Base-by-base conservation (phyloP, 192 early-diverging fungal species). In the Chytriomyces sp. region DNA sequence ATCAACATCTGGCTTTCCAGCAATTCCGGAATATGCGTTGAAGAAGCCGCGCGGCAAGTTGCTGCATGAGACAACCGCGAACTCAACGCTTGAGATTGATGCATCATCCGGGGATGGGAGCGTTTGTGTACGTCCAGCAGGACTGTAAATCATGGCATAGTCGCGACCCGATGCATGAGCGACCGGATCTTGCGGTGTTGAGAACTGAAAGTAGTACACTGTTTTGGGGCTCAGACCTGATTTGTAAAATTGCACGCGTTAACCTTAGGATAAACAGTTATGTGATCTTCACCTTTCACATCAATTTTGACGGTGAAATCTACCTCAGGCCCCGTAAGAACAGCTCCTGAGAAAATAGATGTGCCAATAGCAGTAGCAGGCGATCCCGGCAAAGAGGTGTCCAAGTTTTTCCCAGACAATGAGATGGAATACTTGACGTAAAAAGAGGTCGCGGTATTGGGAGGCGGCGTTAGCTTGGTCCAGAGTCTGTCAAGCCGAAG, bases 271-370 rank as follows among this genome's bases (percentile, higher is more conserved):
- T 19, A 49, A 49, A 19, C 44, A 49, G 1, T 49, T 49, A 0
- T 12, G 0, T 2, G 2, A 44, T 1, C 44, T 49, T 49, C 22
- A 49, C 44, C 44, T 31, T 26, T 59, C 26, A 77, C 52, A 39
- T 79, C 78, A 30, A 82, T 59, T 63, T 82, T 82, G 75, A 82
- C 78, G 49, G 74, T 78, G 56, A 65, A 77, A 64, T 79, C 80
- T 6, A 81, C 79, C 26, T 75, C 60, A 38, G 60, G 39, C 14
- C 37, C 52, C 19, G 80, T 81, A 7, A 67, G n/a, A 22, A 78
- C 71, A 3, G 60, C 54, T 3, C 71, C 77, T n/a, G 52, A 70
- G 19, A 52, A 22, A 17, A 78, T 28, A n/a, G 72, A 22, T 5
- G 12, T 0, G 17, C 60, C 54, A 30, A 81, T 68, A 22, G 44